Evolutionary conservation across 23 red algal genomes (phyloP), one percentile per base, ranked within the genome.

Genomic region (Rhodosorus marinus): DNA sequence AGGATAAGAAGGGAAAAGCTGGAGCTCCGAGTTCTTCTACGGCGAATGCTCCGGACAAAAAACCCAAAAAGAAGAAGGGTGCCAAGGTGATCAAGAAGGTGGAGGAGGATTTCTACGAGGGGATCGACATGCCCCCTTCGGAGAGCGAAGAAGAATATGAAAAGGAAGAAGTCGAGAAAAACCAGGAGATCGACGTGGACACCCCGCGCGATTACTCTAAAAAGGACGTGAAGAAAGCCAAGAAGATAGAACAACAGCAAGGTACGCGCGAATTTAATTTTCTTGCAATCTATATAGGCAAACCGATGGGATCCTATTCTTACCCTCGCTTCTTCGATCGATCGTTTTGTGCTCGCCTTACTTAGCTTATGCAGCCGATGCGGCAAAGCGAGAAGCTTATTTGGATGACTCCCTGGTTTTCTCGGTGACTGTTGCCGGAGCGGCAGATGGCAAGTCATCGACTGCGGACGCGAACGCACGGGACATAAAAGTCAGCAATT

Each of bases 401-500:
- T 11, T 43, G 38, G 38, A 43, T 11, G 38, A 43, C 38, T 11
- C 11, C 11, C 17, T 43, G 11, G 38, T 43, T 43, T 43, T 11
- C 38, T 11, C 11, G 11, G 38, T 43, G 38, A 11, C 38, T 11
- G 11, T 43, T 43, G 38, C 38, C 38, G n/a, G n/a, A n/a, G n/a
- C n/a, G n/a, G 38, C 38, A 17, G 38, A 43, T 43, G n/a, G n/a
- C n/a, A 43, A 43, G 17, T 11, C 17, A 17, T 17, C 11, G 38
- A 43, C 38, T 43, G 11, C 38, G 11, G 17, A 43, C 38, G 38
- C 11, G 38, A 43, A 43, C 38, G 79, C 79, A 3, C 67, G 79
- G 3, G 79, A 84, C 22, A 74, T 84, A 29, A 84, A 84, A 59
- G 70, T 84, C 55, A 67, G 73, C 26, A 29, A 32, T 20, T 61